Percentiles rank a stretch among this genome's conserved stretches.
phyloP scores from a whole-genome alignment of 2,329 filamentous ascomycete genomes.

The Phaeosphaeria sp. region DNA sequence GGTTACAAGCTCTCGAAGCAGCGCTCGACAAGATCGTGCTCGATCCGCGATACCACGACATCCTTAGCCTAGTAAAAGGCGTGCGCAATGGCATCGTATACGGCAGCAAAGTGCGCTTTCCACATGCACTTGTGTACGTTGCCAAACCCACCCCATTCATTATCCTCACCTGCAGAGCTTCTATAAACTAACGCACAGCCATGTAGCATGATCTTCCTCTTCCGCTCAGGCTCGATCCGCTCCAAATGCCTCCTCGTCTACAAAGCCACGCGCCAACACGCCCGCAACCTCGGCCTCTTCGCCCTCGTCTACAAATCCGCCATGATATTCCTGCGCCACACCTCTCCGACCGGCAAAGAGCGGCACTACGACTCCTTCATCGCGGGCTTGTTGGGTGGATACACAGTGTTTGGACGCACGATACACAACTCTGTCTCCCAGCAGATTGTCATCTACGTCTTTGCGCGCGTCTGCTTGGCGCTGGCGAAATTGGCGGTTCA shows the following conservation, averaged over 20 bases:
- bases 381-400: slow-evolving; percentile 86
- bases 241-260: slow-evolving; percentile 81
- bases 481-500: slow-evolving; percentile 83
- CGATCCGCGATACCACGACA: slow-evolving; percentile 83
- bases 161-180: no score
- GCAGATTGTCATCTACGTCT: slow-evolving; percentile 98
- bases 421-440: slow-evolving; percentile 82
- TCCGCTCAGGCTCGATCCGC: slow-evolving; percentile 85
- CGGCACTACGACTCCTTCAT: slow-evolving; percentile 83
- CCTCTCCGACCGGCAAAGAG: slow-evolving; percentile 58
- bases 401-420: slow-evolving; percentile 87
- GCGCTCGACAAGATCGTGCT: slow-evolving; percentile 77
- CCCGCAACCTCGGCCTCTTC: slow-evolving; percentile 89
- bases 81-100: slow-evolving; percentile 97
- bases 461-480: slow-evolving; percentile 86
- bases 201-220: slow-evolving; percentile 91
- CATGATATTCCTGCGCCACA: slow-evolving; percentile 76
- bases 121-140: slow-evolving; percentile 85
- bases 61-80: slow-evolving; percentile 86
- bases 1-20: slow-evolving; percentile 49
- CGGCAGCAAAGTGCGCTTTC: slow-evolving; percentile 96
- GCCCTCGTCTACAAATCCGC: slow-evolving; percentile 87
- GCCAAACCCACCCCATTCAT: no score
- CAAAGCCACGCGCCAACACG: slow-evolving; percentile 87
- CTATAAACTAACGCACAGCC: slow-evolving; percentile 7